Conservation (phyloP, 345 rosid species). For the Lumnitzera racemosa region DNA sequence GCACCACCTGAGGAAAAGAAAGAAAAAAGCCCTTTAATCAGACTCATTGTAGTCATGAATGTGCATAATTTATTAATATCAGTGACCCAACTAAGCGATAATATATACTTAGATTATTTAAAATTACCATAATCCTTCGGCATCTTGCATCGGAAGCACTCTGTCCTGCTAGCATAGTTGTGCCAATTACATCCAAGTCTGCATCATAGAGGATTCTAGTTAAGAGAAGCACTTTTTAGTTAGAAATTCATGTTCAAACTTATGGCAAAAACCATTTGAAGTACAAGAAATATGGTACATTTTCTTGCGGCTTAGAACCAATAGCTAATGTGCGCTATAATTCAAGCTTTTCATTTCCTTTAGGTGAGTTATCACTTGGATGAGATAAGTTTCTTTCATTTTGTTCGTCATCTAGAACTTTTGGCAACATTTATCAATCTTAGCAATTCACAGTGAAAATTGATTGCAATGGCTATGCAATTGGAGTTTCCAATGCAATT, state of each 20-base stretch:
- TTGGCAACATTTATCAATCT: too few species aligned
- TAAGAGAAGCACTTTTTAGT: background rate
- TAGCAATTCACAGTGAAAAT: too few species aligned
- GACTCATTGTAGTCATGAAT: background rate
- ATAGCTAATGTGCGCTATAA: too few species aligned
- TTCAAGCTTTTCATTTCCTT: too few species aligned
- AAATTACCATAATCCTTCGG: conserved; percentile 55
- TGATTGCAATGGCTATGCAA: too few species aligned
- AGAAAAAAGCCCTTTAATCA: background rate
- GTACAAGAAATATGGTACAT: too few species aligned
- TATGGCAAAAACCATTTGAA: background rate
- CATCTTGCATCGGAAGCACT: conserved; percentile 81
- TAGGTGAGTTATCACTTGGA: too few species aligned
- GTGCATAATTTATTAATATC: background rate
- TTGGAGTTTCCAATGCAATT: background rate
- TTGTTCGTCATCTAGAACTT: too few species aligned
- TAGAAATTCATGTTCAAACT: too few species aligned
- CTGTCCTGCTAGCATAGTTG: conserved; percentile 85
- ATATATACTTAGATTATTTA: background rate
- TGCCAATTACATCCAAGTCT: conserved; percentile 60
- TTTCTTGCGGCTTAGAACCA: too few species aligned
- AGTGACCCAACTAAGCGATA: background rate
- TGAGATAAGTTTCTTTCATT: too few species aligned
- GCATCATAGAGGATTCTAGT: background rate
- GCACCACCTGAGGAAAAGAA: conserved; percentile 27